These are phyloP conservation scores for Fusarium euwallaceae DNA, from an alignment of 2,329 filamentous ascomycete species.

Conservation along the genomic window DNA sequence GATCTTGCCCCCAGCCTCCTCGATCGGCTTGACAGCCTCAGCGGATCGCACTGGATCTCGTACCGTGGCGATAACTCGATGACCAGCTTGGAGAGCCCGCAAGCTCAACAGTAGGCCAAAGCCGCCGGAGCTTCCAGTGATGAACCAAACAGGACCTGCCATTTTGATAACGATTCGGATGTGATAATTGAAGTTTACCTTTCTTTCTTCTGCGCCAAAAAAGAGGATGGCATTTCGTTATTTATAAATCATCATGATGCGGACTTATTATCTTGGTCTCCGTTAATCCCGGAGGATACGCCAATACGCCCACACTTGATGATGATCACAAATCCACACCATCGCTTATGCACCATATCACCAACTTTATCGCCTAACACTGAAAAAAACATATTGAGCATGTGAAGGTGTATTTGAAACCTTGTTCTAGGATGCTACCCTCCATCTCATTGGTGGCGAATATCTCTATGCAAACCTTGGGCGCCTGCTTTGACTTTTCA, in stretches of 20 bases:
- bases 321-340: background rate
- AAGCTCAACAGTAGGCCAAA: constrained; percentile 40
- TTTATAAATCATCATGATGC: constrained; percentile 6
- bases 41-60: constrained; percentile 30
- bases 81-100: constrained; percentile 33
- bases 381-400: background rate
- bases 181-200: background rate
- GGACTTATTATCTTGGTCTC: constrained; percentile 27
- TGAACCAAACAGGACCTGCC: constrained; percentile 42
- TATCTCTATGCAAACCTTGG: background rate
- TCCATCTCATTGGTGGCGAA: background rate
- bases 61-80: constrained; percentile 38
- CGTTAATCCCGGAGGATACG: constrained; percentile 1
- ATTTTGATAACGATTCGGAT: constrained; percentile 18
- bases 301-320: background rate
- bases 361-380: background rate
- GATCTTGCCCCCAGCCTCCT: constrained; percentile 44
- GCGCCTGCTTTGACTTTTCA: background rate
- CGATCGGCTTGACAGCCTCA: constrained; percentile 32
- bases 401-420: background rate
- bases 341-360: background rate
- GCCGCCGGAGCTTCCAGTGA: constrained; percentile 43
- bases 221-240: background rate
- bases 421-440: background rate
- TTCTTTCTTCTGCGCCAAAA: background rate